Base-by-base conservation (phyloP, 2,329 filamentous ascomycete genomes). In the Diaporthe velutina region DNA sequence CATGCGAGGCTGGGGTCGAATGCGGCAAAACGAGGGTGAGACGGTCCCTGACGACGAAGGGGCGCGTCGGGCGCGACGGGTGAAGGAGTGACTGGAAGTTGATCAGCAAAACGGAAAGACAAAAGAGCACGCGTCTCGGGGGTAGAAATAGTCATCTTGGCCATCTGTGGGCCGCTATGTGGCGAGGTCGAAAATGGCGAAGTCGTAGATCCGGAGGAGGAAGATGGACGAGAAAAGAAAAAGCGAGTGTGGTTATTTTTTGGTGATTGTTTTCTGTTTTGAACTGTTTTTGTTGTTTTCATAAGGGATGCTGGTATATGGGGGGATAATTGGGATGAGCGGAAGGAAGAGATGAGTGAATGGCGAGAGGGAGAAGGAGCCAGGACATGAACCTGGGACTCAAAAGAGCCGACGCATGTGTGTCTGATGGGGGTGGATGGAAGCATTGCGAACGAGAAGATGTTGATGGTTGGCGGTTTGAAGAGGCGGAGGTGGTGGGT, bases 261-360 rank as follows among this genome's bases (percentile, higher is more conserved):
- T 60, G 30, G 48, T 52, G 45, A 52, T 38, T 38, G 45, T 72
- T 72, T 64, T 50, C 10, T 50, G 70, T 61, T 64, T 64, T 72
- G 50, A 54, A 71, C 12, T 72, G 17, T 72, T 72, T 72, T 72
- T 61, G 70, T n/a, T 48, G 25, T 72, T 72, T 61, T 72, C 19
- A 40, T 72, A 72, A 72, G 35, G 57, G 57, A 72, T 72, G 70
- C n/a, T 72, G 54, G 55, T 54, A 38, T 67, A 52, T 52, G 28
- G 64, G 30, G 45, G 64, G 22, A 25, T 25, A 48, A 13, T n/a
- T n/a, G n/a, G 19, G 55, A 58, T 57, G 54, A 12, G 28, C 52
- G 52, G 52, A 22, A 22, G 33, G 28, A 33, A 55, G 52, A 55
- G 2, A 15, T 17, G 52, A 13, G 30, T 13, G 30, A 25, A 15